A percentile compares a stretch with the other conserved stretches of the same genome.
These are phyloP conservation scores for Hanseniaspora mollemarum DNA, from an alignment of 805 yeast species.

Conservation along the genomic window DNA sequence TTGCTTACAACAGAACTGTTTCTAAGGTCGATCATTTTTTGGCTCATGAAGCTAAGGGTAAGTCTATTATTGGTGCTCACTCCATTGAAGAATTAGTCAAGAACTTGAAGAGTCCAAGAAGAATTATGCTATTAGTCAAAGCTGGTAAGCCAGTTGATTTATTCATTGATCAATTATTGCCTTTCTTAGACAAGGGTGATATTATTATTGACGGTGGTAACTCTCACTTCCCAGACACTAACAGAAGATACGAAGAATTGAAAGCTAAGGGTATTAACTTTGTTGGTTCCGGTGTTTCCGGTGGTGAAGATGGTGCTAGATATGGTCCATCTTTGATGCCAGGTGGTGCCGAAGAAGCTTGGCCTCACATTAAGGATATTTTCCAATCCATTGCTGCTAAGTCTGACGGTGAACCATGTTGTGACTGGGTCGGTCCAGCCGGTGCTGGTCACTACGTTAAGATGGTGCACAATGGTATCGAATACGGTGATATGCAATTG, in stretches of 20 bases:
- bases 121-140: constrained; percentile 85
- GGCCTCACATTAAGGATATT: constrained; percentile 96
- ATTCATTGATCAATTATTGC: constrained; percentile 77
- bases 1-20: constrained; percentile 96
- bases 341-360: constrained; percentile 95
- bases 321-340: constrained; percentile 99
- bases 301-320: constrained; percentile 99
- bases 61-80: constrained; percentile 89
- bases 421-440: constrained; percentile 99
- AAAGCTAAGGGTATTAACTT: constrained; percentile 76
- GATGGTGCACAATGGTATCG: constrained; percentile 99
- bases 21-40: constrained; percentile 90
- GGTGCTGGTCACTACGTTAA: constrained; percentile 98
- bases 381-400: constrained; percentile 95
- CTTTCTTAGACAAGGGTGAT: constrained; percentile 89
- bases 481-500: constrained; percentile 99
- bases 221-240: constrained; percentile 97
- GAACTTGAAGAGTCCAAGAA: constrained; percentile 93
- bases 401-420: constrained; percentile 97
- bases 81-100: constrained; percentile 78
- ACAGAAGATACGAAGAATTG: constrained; percentile 89
- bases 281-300: constrained; percentile 99
- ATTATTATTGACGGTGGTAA: constrained; percentile 99
- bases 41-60: constrained; percentile 92
- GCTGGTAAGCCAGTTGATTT: constrained; percentile 93